These are phyloP conservation scores for Acanthamoeba castellanii DNA, from an alignment of 208 protist species.

Conservation along the genomic window DNA sequence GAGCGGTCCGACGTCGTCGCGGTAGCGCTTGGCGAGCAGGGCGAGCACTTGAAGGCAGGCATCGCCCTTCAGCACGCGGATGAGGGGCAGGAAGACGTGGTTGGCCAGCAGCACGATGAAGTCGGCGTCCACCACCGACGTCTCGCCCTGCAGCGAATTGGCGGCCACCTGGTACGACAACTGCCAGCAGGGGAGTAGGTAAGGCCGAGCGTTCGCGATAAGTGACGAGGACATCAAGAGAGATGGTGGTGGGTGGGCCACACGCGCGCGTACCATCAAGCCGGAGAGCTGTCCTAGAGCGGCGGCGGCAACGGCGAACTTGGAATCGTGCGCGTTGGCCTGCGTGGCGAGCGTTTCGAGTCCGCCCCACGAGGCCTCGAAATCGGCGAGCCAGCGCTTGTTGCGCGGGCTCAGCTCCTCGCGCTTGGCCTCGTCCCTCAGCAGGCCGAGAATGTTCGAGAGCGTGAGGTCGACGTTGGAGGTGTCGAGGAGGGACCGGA, in stretches of 20 bases:
- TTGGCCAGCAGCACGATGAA: conserved; percentile 59
- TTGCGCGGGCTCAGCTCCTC: neutral
- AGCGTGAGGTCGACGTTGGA: conserved; percentile 13
- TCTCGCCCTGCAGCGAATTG: conserved; percentile 54
- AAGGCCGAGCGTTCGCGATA: neutral
- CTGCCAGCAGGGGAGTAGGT: neutral
- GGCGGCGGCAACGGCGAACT: conserved; percentile 47
- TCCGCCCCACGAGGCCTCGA: conserved; percentile 40
- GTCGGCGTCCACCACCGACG: conserved; percentile 38
- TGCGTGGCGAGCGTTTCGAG: neutral
- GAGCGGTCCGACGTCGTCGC: conserved; percentile 2
- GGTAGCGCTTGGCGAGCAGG: neutral
- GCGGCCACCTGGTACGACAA: conserved; percentile 14
- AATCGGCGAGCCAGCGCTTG: conserved; percentile 22
- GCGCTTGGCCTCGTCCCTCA: neutral
- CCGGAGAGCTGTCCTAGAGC: conserved; percentile 55
- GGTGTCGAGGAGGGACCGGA: neutral
- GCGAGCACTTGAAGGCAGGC: conserved; percentile 13
- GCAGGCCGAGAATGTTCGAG: neutral
- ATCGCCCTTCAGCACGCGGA: neutral
- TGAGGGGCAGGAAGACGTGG: conserved; percentile 28
- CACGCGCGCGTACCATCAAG: conserved; percentile 1
- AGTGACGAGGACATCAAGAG: neutral
- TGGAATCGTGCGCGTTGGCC: neutral
- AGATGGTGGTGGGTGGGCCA: neutral